These are phyloP conservation scores for Turritis glabra DNA, from an alignment of 345 rosid species.

Conservation along the genomic window DNA sequence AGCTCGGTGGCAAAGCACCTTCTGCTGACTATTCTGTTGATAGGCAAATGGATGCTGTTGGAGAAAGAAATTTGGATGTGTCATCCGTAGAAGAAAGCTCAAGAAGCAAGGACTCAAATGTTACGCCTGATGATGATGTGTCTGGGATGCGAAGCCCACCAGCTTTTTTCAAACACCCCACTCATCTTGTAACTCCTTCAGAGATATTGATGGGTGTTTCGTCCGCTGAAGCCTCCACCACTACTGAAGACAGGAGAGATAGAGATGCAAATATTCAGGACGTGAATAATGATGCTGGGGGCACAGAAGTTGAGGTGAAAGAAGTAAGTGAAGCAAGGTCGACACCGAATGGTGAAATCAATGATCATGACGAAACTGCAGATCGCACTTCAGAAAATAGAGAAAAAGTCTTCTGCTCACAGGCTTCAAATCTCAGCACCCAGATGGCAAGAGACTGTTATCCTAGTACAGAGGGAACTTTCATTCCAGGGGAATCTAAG, in stretches of 20 bases:
- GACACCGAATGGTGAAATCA: conserved; percentile 49
- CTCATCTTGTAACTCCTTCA: conserved; percentile 85
- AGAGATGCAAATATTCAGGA: conserved; percentile 54
- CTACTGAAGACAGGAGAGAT: conserved; percentile 46
- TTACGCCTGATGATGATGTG: conserved; percentile 49
- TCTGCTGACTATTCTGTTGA: conserved; percentile 53
- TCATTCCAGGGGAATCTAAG: conserved; percentile 44
- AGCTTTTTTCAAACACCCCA: conserved; percentile 63
- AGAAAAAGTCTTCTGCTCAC: conserved; percentile 60
- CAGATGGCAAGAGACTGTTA: conserved; percentile 56
- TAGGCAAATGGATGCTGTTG: conserved; percentile 52
- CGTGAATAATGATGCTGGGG: conserved; percentile 45
- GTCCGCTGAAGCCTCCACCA: conserved; percentile 54
- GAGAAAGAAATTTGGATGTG: conserved; percentile 41
- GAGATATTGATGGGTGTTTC: conserved; percentile 68
- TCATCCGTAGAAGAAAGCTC: conserved; percentile 46
- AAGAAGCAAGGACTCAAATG: conserved; percentile 51
- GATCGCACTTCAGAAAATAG: conserved; percentile 45
- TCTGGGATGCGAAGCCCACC: conserved; percentile 48
- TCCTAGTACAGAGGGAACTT: conserved; percentile 48
- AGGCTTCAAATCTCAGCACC: conserved; percentile 67
- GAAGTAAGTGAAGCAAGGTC: conserved; percentile 58
- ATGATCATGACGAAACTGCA: conserved; percentile 42
- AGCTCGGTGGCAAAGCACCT: conserved; percentile 50
- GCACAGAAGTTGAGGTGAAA: conserved; percentile 64